Evolutionary conservation across 148 eudicot species (phyloP).

Genomic region (Chenopodium quinoa): DNA sequence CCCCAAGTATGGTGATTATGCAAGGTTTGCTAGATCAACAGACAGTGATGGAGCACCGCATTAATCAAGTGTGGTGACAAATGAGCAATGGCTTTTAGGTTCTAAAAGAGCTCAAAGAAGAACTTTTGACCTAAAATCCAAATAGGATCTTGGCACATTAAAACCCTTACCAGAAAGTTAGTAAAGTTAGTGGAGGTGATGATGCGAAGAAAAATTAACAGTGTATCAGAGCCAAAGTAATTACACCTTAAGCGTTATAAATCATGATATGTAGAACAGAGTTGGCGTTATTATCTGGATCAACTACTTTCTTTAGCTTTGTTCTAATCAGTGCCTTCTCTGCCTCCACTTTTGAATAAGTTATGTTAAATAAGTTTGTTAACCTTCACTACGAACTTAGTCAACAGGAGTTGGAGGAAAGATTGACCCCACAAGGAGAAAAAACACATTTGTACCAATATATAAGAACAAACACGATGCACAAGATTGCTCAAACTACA

Average conservation of each 20-base stretch:
- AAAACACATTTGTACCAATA: neutral
- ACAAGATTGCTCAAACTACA: neutral
- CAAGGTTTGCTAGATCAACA: neutral
- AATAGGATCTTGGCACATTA: neutral
- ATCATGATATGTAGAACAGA: neutral
- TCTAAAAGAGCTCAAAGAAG: too few relatives aligned
- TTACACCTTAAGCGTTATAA: neutral
- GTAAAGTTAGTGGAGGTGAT: neutral
- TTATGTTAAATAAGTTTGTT: too few relatives aligned
- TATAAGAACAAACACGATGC: neutral
- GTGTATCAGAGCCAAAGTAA: neutral
- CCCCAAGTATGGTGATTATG: too few relatives aligned
- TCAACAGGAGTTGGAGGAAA: neutral
- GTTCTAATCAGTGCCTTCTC: too few relatives aligned
- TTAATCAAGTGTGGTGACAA: neutral
- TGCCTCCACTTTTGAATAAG: too few relatives aligned
- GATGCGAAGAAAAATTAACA: neutral
- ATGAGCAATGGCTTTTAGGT: too few relatives aligned
- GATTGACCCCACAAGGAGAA: neutral
- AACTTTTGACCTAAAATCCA: too few relatives aligned
- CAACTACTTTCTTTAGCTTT: too few relatives aligned
- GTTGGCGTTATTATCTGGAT: neutral
- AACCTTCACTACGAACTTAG: too few relatives aligned
- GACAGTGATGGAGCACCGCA: neutral
- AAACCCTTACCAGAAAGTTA: too few relatives aligned